Conservation (phyloP, 78 protist genomes). For the Cyanophora paradoxa region DNA sequence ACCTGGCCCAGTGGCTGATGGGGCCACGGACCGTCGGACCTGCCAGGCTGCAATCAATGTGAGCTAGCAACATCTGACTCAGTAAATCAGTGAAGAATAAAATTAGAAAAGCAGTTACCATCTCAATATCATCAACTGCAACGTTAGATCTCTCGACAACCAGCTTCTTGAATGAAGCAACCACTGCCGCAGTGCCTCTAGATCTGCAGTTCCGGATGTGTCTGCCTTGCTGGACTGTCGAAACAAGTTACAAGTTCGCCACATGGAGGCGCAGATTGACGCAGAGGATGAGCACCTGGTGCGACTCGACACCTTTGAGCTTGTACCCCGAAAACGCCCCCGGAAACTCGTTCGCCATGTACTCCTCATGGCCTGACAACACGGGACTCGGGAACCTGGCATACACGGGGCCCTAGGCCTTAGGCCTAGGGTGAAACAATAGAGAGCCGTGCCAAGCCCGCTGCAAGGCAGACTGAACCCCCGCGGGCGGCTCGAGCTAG, state of each 20-base stretch:
- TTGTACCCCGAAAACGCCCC: neutral
- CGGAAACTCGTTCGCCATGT: neutral
- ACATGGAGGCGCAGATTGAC: neutral
- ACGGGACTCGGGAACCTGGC: too few species aligned
- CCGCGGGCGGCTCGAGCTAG: too few species aligned
- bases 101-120: too few species aligned
- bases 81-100: too few species aligned
- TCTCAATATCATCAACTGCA: neutral
- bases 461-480: too few species aligned
- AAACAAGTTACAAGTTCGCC: too few species aligned
- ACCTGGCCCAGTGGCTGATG: neutral
- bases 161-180: neutral
- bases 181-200: too few species aligned
- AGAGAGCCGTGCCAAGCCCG: too few species aligned
- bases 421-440: too few species aligned
- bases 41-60: too few species aligned
- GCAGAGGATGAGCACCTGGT: neutral
- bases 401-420: too few species aligned
- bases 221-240: neutral
- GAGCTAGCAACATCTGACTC: too few species aligned
- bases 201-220: neutral
- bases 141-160: neutral
- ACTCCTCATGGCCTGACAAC: neutral
- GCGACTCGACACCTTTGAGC: neutral
- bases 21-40: neutral